Conservation (phyloP, 1,139 yeast genomes). For the Suhomyces bolitotheri region DNA sequence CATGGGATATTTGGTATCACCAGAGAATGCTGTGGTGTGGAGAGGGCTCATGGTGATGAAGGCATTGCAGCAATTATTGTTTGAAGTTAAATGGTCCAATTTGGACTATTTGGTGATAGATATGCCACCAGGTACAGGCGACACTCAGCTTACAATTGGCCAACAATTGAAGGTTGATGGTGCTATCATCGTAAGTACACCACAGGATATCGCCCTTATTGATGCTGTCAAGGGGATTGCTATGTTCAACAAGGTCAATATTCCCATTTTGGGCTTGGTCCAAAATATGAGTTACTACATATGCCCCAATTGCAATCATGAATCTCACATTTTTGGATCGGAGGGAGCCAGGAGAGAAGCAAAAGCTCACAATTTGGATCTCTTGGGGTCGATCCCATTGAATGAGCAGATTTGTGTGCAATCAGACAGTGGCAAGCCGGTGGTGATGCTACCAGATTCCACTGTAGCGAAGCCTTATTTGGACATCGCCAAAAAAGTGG, state of each 20-base stretch:
- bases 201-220: conserved; percentile 80
- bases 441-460: conserved; percentile 46
- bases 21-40: conserved; percentile 78
- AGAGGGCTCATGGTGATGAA: conserved; percentile 86
- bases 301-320: conserved; percentile 76
- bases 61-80: conserved; percentile 77
- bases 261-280: conserved; percentile 77
- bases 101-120: conserved; percentile 74
- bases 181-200: conserved; percentile 80
- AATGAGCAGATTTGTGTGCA: conserved; percentile 59
- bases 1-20: conserved; percentile 79
- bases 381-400: conserved; percentile 70
- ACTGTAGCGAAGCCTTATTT: conserved; percentile 39
- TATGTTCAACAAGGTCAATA: conserved; percentile 71
- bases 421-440: conserved; percentile 69
- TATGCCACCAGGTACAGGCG: conserved; percentile 94
- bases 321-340: conserved; percentile 72
- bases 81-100: conserved; percentile 79
- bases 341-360: conserved; percentile 68
- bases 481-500: conserved; percentile 41
- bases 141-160: conserved; percentile 77
- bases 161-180: conserved; percentile 79
- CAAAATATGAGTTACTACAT: conserved; percentile 80
- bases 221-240: conserved; percentile 82
- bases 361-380: conserved; percentile 44